Evolutionary conservation across 345 rosid genomes (phyloP), one percentile per base, ranked within the genome.

Genomic region (Excoecaria cochinchinensis): DNA sequence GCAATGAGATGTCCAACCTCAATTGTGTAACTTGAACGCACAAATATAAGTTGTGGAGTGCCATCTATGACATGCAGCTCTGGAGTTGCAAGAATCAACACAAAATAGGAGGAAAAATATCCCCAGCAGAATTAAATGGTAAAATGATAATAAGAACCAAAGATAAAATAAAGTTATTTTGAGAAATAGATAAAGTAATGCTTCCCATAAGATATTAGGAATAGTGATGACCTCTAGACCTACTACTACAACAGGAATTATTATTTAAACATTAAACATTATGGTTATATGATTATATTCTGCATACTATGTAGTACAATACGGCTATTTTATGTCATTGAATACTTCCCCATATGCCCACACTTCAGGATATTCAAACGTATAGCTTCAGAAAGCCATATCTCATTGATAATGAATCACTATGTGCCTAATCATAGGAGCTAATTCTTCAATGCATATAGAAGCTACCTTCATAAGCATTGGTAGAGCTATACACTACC

Each of bases 41-140:
- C 98, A 83, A 95, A 95, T 74, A 93, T 91, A 59, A 90, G 91
- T 79, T 95, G 98, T 31, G 99, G 97, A 79, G 90, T 89, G 77
- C 99, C 98, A 78, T 95, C 99, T 38, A 93, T 93, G 76, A 95
- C 91, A 79, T 93, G 99, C 74, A 95, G 89, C 86, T 95, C 99
- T 95, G 21, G 1, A 60, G 16, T 52, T 2, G 67, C 24, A 77
- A 25, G 1, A 44, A 63, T 9, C 44, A 70, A 12, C 16, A 48
- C 31, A 22, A 52, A 25, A 40, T 3, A 51, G 38, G 7, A 56
- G 10, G 6, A 51, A 66, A 1, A 1, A 14, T 55, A 21, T 15
- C 3, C 38, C 12, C 22, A 31, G 11, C 24, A 53, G 3, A 51
- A 66, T 3, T 36, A 16, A 50, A 5, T 21, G 19, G n/a, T 67